phyloP scores from a whole-genome alignment of 2,329 filamentous ascomycete species.

The Cordyceps tenuipes region DNA sequence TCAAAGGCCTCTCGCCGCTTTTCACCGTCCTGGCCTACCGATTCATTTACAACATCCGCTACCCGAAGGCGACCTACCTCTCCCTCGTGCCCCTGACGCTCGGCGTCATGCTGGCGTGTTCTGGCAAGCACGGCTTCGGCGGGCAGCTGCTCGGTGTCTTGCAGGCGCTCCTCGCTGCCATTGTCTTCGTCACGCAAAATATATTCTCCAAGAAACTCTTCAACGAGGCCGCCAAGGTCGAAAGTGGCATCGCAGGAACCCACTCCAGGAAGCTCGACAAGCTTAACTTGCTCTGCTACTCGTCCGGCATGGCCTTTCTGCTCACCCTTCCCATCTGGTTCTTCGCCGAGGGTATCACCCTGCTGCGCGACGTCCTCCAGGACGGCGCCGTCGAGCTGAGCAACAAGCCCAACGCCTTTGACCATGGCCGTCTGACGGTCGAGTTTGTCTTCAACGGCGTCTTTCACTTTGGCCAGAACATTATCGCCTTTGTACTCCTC shows the following conservation, averaged over 20 bases:
- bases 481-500: slow-evolving; percentile 84
- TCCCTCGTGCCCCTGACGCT: slow-evolving; percentile 84
- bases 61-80: slow-evolving; percentile 78
- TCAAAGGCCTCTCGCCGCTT: slow-evolving; percentile 91
- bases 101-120: slow-evolving; percentile 95
- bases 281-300: slow-evolving; percentile 92
- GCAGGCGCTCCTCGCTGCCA: slow-evolving; percentile 79
- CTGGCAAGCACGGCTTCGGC: slow-evolving; percentile 66
- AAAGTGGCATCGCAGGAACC: slow-evolving; percentile 58
- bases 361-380: slow-evolving; percentile 69
- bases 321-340: slow-evolving; percentile 89
- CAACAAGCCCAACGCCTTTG: slow-evolving; percentile 56
- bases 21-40: slow-evolving; percentile 94
- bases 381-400: slow-evolving; percentile 67
- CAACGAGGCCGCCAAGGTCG: slow-evolving; percentile 82
- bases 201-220: slow-evolving; percentile 98
- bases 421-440: slow-evolving; percentile 63
- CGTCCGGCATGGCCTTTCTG: slow-evolving; percentile 85
- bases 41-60: slow-evolving; percentile 78
- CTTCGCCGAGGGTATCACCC: slow-evolving; percentile 73
- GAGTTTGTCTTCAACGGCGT: slow-evolving; percentile 96
- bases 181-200: slow-evolving; percentile 96
- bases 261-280: slow-evolving; percentile 83
- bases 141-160: slow-evolving; percentile 86
- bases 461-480: slow-evolving; percentile 94